These are phyloP conservation scores for Trichothecium roseum DNA, from an alignment of 2,329 filamentous ascomycete genomes.

Conservation along the genomic window DNA sequence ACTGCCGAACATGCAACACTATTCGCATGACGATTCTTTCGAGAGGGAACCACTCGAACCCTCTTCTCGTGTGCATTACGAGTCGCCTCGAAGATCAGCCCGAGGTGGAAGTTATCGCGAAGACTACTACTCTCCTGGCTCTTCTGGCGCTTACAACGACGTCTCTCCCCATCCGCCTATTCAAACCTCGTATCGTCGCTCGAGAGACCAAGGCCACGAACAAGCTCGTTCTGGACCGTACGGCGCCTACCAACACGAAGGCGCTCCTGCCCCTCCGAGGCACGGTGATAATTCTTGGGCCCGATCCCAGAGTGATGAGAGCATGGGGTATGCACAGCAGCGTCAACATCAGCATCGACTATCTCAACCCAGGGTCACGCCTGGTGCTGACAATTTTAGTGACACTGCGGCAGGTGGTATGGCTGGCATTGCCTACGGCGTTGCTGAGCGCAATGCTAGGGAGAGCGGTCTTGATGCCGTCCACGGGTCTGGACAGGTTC, in stretches of 20 bases:
- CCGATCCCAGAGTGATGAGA: conserved; percentile 11
- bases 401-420: conserved; percentile 54
- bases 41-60: conserved; percentile 24
- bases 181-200: conserved; percentile 4
- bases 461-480: conserved; percentile 56
- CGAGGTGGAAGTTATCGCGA: conserved; percentile 4
- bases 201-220: not conserved
- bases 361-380: conserved; percentile 27
- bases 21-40: conserved; percentile 18
- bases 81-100: conserved; percentile 9
- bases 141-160: conserved; percentile 16
- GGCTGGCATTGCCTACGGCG: conserved; percentile 54
- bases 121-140: conserved; percentile 7
- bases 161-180: conserved; percentile 5
- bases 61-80: conserved; percentile 7
- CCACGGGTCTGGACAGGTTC: conserved; percentile 26
- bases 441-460: conserved; percentile 53
- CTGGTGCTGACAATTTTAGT: conserved; percentile 58
- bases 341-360: conserved; percentile 17
- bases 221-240: conserved; percentile 1
- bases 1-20: conserved; percentile 17
- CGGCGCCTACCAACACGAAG: conserved; percentile 1
- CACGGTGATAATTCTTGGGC: conserved; percentile 15
- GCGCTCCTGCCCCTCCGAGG: conserved; percentile 8
- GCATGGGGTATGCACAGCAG: conserved; percentile 11